Evolutionary conservation across 1,284 basidiomycete genomes (phyloP).

Genomic region (Paramarasmius palmivorus): DNA sequence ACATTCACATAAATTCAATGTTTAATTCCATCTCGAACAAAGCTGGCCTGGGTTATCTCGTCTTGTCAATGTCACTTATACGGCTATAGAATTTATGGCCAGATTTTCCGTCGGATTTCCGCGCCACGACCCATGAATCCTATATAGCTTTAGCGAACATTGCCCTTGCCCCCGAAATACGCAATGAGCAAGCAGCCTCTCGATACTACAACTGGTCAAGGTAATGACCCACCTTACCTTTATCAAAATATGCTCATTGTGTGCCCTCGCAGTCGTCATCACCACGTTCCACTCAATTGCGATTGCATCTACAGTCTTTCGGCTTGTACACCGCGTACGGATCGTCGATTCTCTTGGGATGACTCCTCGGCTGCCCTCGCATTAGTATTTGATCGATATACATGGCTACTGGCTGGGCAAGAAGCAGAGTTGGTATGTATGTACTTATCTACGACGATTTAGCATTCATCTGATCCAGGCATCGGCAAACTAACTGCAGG

Average conservation of each 20-base stretch:
- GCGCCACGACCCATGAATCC: too few species aligned
- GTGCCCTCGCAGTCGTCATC: background rate
- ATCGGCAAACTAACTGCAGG: background rate
- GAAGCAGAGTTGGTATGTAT: background rate
- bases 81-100: too few species aligned
- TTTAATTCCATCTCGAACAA: too few species aligned
- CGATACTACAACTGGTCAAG: background rate
- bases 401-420: background rate
- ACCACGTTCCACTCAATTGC: background rate
- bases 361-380: background rate
- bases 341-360: slow-evolving; percentile 4
- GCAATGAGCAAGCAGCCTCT: too few species aligned
- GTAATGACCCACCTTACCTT: background rate
- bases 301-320: background rate
- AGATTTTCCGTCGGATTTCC: too few species aligned
- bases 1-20: too few species aligned
- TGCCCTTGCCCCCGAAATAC: too few species aligned
- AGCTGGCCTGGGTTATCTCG: too few species aligned
- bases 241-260: background rate
- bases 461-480: too few species aligned
- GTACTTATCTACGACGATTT: background rate
- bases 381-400: background rate
- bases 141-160: too few species aligned
- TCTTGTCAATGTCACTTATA: too few species aligned
- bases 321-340: background rate